Evolutionary conservation across 148 eudicot species (phyloP).

Genomic region (Hydrangea macrophylla): DNA sequence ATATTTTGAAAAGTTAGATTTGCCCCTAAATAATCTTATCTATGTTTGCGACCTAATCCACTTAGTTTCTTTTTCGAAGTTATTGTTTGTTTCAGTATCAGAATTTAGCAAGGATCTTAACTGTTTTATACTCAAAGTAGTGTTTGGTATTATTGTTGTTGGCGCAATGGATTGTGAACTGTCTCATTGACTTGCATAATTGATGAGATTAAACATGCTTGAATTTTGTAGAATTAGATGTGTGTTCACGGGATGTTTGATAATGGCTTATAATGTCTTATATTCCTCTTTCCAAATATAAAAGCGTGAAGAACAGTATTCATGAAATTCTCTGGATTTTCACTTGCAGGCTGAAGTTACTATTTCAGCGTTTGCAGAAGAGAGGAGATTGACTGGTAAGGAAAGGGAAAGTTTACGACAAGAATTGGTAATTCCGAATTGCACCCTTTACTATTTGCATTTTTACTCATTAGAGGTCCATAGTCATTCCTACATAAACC

Average conservation of each 20-base stretch:
- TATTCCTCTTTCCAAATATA: not conserved
- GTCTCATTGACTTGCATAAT: not conserved
- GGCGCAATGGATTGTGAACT: not conserved
- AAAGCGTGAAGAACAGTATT: not conserved
- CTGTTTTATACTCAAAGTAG: not conserved
- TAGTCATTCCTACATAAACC: not conserved
- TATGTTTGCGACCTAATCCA: not conserved
- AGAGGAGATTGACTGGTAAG: conserved; percentile 48
- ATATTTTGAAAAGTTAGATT: not conserved
- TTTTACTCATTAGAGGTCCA: not conserved
- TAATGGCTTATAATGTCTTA: not conserved
- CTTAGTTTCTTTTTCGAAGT: not conserved
- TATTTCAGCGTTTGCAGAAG: conserved; percentile 57
- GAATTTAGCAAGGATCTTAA: no score
- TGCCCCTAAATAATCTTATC: not conserved
- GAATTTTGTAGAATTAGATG: not conserved
- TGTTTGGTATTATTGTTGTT: not conserved
- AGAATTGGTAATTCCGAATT: conserved; percentile 53
- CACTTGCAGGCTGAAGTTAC: conserved; percentile 59
- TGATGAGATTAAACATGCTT: not conserved
- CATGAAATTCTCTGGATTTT: conserved; percentile 17
- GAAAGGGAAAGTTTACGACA: conserved; percentile 55
- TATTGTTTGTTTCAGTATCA: not conserved
- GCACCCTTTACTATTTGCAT: not conserved
- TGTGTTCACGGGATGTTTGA: not conserved